These are phyloP conservation scores for Phialemoniopsis sp. DNA, from an alignment of 2,329 filamentous ascomycete genomes.

Conservation along the genomic window DNA sequence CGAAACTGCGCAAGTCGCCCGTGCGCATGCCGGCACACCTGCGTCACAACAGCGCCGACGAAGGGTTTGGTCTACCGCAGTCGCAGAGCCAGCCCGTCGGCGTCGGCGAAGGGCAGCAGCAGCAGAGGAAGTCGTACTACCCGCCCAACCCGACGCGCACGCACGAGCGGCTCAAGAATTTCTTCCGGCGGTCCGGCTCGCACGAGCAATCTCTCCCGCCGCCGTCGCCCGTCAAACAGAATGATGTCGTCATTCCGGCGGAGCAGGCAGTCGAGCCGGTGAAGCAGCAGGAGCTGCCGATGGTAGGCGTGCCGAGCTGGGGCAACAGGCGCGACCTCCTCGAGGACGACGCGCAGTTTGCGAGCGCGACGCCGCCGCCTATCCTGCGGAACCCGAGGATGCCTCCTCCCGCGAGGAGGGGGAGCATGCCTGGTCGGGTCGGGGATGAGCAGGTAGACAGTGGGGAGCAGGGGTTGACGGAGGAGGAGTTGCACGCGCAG, in stretches of 20 bases:
- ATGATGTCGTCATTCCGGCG: neutral
- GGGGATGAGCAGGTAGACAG: neutral
- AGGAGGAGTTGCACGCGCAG: neutral
- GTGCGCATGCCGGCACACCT: conserved; percentile 8
- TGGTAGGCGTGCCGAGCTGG: conserved; percentile 35
- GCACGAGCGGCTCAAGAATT: conserved; percentile 43
- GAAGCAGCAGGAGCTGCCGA: conserved; percentile 5
- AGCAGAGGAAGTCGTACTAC: conserved; percentile 35
- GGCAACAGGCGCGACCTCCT: conserved; percentile 23
- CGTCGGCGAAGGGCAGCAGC: conserved; percentile 9
- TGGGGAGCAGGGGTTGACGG: neutral
- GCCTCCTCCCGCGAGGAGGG: conserved; percentile 2
- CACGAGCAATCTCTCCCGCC: conserved; percentile 16
- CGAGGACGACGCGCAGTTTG: conserved; percentile 32
- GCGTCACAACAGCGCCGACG: conserved; percentile 18
- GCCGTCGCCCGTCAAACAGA: conserved; percentile 6
- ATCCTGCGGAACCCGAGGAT: conserved; percentile 40
- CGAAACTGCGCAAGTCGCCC: conserved; percentile 18
- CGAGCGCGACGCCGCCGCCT: conserved; percentile 51
- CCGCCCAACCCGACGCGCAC: conserved; percentile 42
- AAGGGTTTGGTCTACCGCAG: conserved; percentile 2
- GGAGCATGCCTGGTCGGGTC: conserved; percentile 6
- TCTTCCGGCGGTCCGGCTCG: conserved; percentile 48
- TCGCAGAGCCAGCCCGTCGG: conserved; percentile 11
- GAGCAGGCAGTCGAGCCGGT: no score